A percentile compares a stretch with the other conserved stretches of the same genome.
Evolutionary conservation across 1,284 basidiomycete genomes (phyloP).

Genomic region (Ustanciosporium gigantosporum): DNA sequence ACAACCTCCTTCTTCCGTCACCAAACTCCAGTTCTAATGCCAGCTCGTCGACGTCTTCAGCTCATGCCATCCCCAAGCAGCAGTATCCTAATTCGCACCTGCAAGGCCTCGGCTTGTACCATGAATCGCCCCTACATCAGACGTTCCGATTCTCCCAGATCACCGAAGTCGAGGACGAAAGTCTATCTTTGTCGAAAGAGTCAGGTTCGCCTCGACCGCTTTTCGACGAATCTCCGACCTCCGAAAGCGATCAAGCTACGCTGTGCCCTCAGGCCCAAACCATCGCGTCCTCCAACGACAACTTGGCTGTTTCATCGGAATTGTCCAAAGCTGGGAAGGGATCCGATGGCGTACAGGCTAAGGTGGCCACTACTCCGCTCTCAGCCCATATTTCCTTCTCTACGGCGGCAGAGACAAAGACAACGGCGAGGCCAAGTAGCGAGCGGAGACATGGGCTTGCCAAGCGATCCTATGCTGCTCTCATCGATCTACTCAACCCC

Average conservation of each 20-base stretch:
- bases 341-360: too few species aligned
- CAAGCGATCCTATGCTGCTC: constrained; percentile 32
- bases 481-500: constrained; percentile 36
- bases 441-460: constrained; percentile 27
- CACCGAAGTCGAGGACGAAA: constrained; percentile 32
- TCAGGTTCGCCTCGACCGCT: background rate
- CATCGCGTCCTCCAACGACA: background rate
- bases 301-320: too few species aligned
- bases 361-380: too few species aligned
- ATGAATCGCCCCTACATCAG: constrained; percentile 1
- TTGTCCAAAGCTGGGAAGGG: too few species aligned
- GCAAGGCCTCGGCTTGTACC: constrained; percentile 12
- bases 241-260: constrained; percentile 16
- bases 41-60: too few species aligned
- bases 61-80: too few species aligned
- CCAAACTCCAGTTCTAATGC: too few species aligned
- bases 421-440: too few species aligned
- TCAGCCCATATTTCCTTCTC: too few species aligned
- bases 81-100: too few species aligned
- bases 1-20: too few species aligned
- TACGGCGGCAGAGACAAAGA: too few species aligned
- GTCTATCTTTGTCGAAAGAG: constrained; percentile 25
- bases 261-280: constrained; percentile 3
- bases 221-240: background rate
- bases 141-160: constrained; percentile 35